These are phyloP conservation scores for Globisporangium rhizosaccharum DNA, from an alignment of 352 stramenopile genomes.

Conservation along the genomic window DNA sequence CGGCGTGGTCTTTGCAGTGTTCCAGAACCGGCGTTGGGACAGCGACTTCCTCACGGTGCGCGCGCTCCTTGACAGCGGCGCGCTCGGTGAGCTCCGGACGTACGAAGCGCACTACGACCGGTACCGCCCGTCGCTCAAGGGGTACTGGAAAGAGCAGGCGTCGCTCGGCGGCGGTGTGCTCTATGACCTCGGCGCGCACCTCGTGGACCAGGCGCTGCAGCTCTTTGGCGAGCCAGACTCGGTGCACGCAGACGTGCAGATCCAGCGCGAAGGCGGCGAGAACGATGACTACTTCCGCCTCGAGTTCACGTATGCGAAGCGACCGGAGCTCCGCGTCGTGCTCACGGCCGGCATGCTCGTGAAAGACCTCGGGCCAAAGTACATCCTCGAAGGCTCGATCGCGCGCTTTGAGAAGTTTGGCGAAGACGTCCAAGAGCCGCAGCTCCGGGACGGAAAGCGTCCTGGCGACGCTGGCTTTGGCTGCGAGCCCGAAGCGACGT, in stretches of 20 bases:
- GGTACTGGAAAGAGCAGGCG: constrained; percentile 75
- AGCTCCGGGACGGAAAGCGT: constrained; percentile 45
- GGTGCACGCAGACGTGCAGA: constrained; percentile 59
- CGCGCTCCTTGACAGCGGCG: constrained; percentile 34
- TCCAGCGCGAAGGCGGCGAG: constrained; percentile 55
- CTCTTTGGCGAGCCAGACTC: constrained; percentile 50
- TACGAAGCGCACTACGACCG: constrained; percentile 67
- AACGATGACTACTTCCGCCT: constrained; percentile 77
- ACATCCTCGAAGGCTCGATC: constrained; percentile 51
- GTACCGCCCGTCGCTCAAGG: constrained; percentile 63
- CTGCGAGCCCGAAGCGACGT: constrained; percentile 36
- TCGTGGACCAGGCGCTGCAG: constrained; percentile 62
- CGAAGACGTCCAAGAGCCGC: constrained; percentile 58
- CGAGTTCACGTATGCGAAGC: constrained; percentile 50
- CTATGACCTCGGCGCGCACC: constrained; percentile 65
- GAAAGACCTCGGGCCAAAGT: constrained; percentile 55
- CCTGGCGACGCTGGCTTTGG: constrained; percentile 49
- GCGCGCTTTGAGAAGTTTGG: constrained; percentile 57
- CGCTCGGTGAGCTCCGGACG: constrained; percentile 45
- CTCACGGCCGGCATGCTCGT: constrained; percentile 64
- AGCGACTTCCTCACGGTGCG: constrained; percentile 69
- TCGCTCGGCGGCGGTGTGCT: constrained; percentile 51
- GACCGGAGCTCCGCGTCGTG: constrained; percentile 45
- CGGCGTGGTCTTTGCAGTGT: constrained; percentile 62
- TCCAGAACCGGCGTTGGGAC: constrained; percentile 76